phyloP scores from a whole-genome alignment of 148 eudicot species.

The Drosera capensis region DNA sequence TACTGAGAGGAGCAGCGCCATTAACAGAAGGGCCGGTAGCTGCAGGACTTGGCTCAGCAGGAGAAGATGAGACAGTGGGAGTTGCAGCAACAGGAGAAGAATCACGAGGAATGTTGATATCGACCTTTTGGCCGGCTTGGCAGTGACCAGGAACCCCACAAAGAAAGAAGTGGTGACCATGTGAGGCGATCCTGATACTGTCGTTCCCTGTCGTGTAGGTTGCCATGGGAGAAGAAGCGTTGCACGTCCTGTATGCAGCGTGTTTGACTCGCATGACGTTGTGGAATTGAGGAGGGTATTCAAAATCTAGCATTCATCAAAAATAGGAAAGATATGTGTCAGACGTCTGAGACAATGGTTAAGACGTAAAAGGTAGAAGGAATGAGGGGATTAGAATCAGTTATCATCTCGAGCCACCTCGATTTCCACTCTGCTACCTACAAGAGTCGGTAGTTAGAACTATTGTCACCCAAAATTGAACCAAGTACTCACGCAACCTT shows the following conservation, averaged over 20 bases:
- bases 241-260: slow-evolving; percentile 46
- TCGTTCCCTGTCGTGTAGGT: slow-evolving; percentile 78
- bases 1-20: neutral
- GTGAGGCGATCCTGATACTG: slow-evolving; percentile 37
- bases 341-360: neutral
- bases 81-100: slow-evolving; percentile 19
- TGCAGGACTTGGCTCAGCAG: slow-evolving; percentile 12
- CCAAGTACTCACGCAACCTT: too few species aligned
- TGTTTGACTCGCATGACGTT: slow-evolving; percentile 91
- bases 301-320: slow-evolving; percentile 36
- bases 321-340: neutral
- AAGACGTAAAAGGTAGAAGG: neutral
- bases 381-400: neutral
- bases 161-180: slow-evolving; percentile 71
- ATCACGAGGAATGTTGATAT: slow-evolving; percentile 35
- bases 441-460: too few species aligned
- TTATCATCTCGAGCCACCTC: too few species aligned
- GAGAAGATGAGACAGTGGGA: slow-evolving; percentile 20
- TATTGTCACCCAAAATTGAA: too few species aligned
- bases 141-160: slow-evolving; percentile 84
- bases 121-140: slow-evolving; percentile 64
- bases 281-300: slow-evolving; percentile 73
- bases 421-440: too few species aligned
- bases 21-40: neutral
- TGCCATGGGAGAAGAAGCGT: slow-evolving; percentile 53